A percentile compares a stretch with the other conserved stretches of the same genome.
These are phyloP conservation scores for Pyrus pyrifolia DNA, from an alignment of 306 rosid species.

Conservation along the genomic window DNA sequence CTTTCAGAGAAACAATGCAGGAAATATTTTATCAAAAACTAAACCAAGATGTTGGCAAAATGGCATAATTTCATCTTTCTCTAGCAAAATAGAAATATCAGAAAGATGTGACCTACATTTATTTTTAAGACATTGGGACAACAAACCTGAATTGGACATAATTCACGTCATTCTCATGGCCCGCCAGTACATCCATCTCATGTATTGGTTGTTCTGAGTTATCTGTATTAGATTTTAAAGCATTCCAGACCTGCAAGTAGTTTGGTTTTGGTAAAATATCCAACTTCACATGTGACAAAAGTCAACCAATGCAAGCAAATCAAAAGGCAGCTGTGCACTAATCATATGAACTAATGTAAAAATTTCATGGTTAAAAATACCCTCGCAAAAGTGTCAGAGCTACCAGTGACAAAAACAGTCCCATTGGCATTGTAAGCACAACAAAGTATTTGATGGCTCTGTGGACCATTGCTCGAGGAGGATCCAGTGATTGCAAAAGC, in stretches of 20 bases:
- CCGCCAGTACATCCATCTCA: constrained; percentile 78
- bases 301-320: constrained; percentile 14
- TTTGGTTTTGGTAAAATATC: constrained; percentile 16
- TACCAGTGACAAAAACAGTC: constrained; percentile 86
- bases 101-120: background rate
- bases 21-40: background rate
- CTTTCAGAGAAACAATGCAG: background rate
- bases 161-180: constrained; percentile 89
- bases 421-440: constrained; percentile 88
- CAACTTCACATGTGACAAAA: constrained; percentile 16
- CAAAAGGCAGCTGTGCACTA: constrained; percentile 16
- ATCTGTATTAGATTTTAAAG: constrained; percentile 47
- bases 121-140: background rate
- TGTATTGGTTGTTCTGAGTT: constrained; percentile 59
- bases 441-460: constrained; percentile 69
- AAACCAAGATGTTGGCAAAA: background rate
- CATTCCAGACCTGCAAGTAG: constrained; percentile 78
- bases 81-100: background rate
- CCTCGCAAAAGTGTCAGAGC: constrained; percentile 88
- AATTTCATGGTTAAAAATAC: constrained; percentile 32
- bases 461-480: constrained; percentile 56
- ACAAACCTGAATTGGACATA: constrained; percentile 88
- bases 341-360: constrained; percentile 15
- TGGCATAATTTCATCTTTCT: background rate
- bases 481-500: constrained; percentile 41